Conservation (phyloP, 2,329 filamentous ascomycete species). For the Didymella arachidicola region DNA sequence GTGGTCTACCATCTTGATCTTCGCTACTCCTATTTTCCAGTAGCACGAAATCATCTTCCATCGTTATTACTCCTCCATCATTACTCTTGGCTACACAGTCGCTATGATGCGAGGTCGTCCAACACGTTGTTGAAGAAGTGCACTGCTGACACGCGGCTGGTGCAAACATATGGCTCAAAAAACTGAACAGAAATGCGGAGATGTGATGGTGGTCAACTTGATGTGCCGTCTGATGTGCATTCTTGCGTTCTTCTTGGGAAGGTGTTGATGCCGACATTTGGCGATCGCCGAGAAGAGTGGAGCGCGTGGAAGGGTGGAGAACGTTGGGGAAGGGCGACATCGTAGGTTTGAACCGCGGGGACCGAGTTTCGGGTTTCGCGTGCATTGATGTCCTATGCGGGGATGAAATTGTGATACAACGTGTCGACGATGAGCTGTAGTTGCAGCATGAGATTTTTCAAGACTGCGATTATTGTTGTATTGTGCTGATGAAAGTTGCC, state of each 20-base stretch:
- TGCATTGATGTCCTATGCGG: constrained; percentile 8
- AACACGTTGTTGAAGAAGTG: constrained; percentile 18
- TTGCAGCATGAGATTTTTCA: background rate
- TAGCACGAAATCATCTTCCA: constrained; percentile 25
- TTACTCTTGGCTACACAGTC: background rate
- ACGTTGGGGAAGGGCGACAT: constrained; percentile 19
- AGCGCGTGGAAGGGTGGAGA: constrained; percentile 21
- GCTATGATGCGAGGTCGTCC: constrained; percentile 4
- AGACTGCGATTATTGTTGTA: background rate
- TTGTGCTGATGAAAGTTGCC: constrained; percentile 3
- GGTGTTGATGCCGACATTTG: constrained; percentile 1
- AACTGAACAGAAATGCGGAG: constrained; percentile 21
- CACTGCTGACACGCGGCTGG: constrained; percentile 25
- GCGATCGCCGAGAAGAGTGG: constrained; percentile 13
- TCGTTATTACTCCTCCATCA: constrained; percentile 9
- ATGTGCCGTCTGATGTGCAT: constrained; percentile 6
- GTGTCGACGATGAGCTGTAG: background rate
- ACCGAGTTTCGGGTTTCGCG: constrained; percentile 11
- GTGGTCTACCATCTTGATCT: constrained; percentile 31
- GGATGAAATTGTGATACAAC: constrained; percentile 1
- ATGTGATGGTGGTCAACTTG: constrained; percentile 22
- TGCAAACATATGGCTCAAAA: constrained; percentile 28
- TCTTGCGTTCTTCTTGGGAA: constrained; percentile 4
- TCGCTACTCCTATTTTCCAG: constrained; percentile 19
- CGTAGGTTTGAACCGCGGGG: constrained; percentile 10